Evolutionary conservation across 2,329 filamentous ascomycete species (phyloP).

Genomic region (Phialophora verrucosa): DNA sequence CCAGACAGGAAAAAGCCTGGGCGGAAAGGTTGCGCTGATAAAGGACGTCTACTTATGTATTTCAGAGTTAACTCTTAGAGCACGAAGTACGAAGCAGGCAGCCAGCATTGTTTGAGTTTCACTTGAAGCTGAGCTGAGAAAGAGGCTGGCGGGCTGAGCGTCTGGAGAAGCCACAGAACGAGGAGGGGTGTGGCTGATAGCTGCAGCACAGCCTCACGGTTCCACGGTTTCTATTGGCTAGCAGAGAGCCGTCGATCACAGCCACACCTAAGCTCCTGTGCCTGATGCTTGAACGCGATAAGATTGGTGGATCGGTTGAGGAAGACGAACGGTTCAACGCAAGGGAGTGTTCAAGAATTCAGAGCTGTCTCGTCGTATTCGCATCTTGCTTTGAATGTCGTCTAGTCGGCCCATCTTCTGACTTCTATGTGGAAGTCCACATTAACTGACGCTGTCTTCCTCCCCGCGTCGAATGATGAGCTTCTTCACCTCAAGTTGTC

Average conservation of each 20-base stretch:
- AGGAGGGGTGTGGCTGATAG: constrained; percentile 1
- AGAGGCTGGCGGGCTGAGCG: not conserved
- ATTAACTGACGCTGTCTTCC: too few relatives aligned
- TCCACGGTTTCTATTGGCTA: not conserved
- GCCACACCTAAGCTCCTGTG: constrained; percentile 5
- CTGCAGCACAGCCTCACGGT: not conserved
- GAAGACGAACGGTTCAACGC: not conserved
- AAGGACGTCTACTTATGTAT: constrained; percentile 13
- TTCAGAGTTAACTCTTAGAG: not conserved
- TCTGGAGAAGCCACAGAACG: not conserved
- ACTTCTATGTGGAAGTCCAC: too few relatives aligned
- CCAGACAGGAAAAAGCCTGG: not conserved
- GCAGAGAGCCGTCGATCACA: not conserved
- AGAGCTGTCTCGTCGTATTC: constrained; percentile 2
- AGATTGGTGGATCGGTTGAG: not conserved
- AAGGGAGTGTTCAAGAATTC: not conserved
- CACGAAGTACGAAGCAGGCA: constrained; percentile 3
- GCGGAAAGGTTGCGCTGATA: not conserved
- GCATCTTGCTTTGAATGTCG: not conserved
- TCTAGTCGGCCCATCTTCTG: not conserved
- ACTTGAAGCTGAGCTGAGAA: not conserved
- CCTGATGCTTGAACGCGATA: not conserved
- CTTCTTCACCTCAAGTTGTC: too few relatives aligned
- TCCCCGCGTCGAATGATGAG: too few relatives aligned
- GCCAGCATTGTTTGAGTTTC: constrained; percentile 8